phyloP scores from a whole-genome alignment of 371 early-diverging fungal species.

The Parasitella parasitica region DNA sequence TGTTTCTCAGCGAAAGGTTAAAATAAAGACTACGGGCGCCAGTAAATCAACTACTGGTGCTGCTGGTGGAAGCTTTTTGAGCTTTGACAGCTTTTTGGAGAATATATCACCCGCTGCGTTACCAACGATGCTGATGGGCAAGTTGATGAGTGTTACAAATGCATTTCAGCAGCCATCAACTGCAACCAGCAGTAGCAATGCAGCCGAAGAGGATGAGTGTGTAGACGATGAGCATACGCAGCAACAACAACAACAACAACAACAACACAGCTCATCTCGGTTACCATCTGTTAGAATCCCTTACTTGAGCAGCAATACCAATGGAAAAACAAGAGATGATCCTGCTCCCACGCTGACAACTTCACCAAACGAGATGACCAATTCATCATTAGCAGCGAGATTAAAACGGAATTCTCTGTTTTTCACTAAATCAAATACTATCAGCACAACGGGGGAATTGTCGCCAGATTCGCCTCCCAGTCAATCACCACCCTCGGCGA shows the following conservation, averaged over 20 bases:
- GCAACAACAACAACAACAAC: neutral
- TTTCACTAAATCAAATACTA: neutral
- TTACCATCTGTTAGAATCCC: neutral
- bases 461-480: neutral
- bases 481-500: neutral
- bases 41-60: neutral
- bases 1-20: neutral
- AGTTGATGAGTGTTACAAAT: slow-evolving; percentile 12
- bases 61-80: neutral
- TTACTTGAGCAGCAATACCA: neutral
- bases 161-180: slow-evolving; percentile 5
- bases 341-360: neutral
- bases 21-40: neutral
- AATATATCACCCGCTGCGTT: slow-evolving; percentile 24
- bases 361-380: neutral
- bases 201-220: neutral
- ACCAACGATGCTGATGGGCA: slow-evolving; percentile 24
- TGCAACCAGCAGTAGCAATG: neutral
- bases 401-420: slow-evolving; percentile 1
- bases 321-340: neutral
- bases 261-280: neutral
- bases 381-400: neutral
- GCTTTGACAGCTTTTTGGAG: slow-evolving; percentile 16
- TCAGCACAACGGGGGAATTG: neutral
- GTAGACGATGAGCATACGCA: neutral